Conservation (phyloP, 345 rosid species). For the Salix suchowensis region DNA sequence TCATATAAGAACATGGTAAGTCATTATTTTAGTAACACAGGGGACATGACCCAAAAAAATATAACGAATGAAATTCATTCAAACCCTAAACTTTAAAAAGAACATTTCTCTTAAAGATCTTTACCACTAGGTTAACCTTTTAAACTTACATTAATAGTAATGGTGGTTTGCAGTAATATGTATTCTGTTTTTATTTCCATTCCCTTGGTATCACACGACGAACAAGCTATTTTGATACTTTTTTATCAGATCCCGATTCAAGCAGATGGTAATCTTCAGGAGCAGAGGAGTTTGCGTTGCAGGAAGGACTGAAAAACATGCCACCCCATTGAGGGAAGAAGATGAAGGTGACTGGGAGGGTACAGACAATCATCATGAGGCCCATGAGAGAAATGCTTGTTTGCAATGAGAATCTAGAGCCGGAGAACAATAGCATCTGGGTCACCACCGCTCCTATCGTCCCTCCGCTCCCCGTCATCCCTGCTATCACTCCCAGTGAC, state of each 20-base stretch:
- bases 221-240: too few species aligned
- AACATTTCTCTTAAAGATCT: too few species aligned
- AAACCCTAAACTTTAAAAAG: too few species aligned
- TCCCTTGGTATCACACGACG: too few species aligned
- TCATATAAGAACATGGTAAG: too few species aligned
- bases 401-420: constrained; percentile 42
- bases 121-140: too few species aligned
- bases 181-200: too few species aligned
- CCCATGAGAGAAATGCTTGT: constrained; percentile 89
- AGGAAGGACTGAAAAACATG: constrained; percentile 49
- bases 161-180: too few species aligned
- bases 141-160: too few species aligned
- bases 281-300: background rate
- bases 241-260: background rate
- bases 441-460: constrained; percentile 72
- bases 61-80: too few species aligned
- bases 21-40: too few species aligned
- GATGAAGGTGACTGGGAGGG: constrained; percentile 43
- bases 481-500: constrained; percentile 76
- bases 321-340: constrained; percentile 64
- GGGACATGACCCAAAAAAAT: too few species aligned
- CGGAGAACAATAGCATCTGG: constrained; percentile 58
- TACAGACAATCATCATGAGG: constrained; percentile 48
- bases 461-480: constrained; percentile 87
- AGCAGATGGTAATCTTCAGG: constrained; percentile 33